Percentiles rank a stretch among this genome's conserved stretches.
phyloP scores from a whole-genome alignment of 1,284 basidiomycete species.

The Ustilago tritici region DNA sequence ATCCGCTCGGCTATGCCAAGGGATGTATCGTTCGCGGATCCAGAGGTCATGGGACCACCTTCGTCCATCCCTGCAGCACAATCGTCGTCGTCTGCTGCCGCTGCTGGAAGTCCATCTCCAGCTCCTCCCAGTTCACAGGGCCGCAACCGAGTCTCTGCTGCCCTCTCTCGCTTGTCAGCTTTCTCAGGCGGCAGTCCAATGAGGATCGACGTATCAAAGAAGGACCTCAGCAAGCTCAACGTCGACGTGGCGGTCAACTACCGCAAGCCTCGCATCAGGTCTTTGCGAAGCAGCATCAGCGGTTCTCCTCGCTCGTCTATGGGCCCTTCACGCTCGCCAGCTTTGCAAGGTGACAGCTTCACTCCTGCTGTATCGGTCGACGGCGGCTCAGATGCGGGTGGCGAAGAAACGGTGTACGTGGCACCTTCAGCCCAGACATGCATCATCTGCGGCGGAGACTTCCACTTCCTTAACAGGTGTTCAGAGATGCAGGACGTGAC shows the following conservation, averaged over 20 bases:
- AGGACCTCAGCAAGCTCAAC: constrained; percentile 31
- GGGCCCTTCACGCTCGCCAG: constrained; percentile 21
- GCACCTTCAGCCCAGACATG: constrained; percentile 29
- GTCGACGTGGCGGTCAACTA: constrained; percentile 34
- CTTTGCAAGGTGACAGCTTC: constrained; percentile 12
- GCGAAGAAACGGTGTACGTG: constrained; percentile 12
- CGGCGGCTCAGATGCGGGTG: not conserved
- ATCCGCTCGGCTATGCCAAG: constrained; percentile 20
- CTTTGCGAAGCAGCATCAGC: constrained; percentile 23
- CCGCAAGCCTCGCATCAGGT: constrained; percentile 32
- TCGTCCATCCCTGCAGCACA: not conserved
- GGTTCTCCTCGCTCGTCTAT: constrained; percentile 29
- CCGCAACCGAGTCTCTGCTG: constrained; percentile 23
- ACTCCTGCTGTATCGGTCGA: not conserved
- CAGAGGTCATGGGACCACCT: constrained; percentile 32
- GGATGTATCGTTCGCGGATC: constrained; percentile 23
- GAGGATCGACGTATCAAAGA: constrained; percentile 19
- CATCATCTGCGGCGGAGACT: constrained; percentile 44
- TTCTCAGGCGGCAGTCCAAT: constrained; percentile 30
- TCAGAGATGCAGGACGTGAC: constrained; percentile 38
- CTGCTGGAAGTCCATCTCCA: constrained; percentile 1
- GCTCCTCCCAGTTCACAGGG: constrained; percentile 12
- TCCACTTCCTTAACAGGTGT: constrained; percentile 47
- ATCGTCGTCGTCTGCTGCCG: constrained; percentile 9
- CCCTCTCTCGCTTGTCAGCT: constrained; percentile 32